Evolutionary conservation across 1,284 basidiomycete genomes (phyloP), one percentile per base, ranked within the genome.

Genomic region (Xerocomus minutiporus): DNA sequence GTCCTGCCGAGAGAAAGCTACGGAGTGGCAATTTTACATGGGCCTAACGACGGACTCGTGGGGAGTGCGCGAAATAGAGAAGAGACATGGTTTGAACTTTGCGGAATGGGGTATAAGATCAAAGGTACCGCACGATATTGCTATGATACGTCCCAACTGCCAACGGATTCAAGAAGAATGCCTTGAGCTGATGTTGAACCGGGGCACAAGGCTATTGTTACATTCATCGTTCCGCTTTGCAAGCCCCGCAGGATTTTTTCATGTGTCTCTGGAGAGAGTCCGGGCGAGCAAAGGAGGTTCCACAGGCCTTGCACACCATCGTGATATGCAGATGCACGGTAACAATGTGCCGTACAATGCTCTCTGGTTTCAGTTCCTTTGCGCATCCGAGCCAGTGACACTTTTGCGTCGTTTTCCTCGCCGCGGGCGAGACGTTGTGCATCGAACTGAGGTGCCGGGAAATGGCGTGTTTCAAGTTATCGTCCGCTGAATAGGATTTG

Each of bases 231-330:
- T 41, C 26, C 50, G 7, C 17, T 25, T 50, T 45, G 40, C 5
- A 1, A 7, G 31, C 50, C 20, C 17, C 59, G 5, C 62, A 62
- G 5, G 62, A 58, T 1, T 67, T 62, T 34, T 13, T 57, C 20
- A 59, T 45, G 4, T 66, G 65, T 8, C 65, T 61, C 42, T 50
- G 63, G n/a, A 68, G 60, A n/a, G 65, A 69, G n/a, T 68, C 65
- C 26, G 9, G 51, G 20, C 68, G 64, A 7, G 65, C 65, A 46
- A 66, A 64, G 5, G 34, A 45, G 0, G 56, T 52, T 5, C 64
- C 57, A 36, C 65, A 66, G 7, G 4, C 44, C 17, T 50, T 15
- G 43, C 65, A 70, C 2, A 5, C 11, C 17, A 54, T 40, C 1
- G 20, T 53, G n/a, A 62, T 32, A 15, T 45, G 57, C 2, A 68